Evolutionary conservation across 208 protist species (phyloP), one percentile per base, ranked within the genome.

Genomic region (Strigomonas galati): DNA sequence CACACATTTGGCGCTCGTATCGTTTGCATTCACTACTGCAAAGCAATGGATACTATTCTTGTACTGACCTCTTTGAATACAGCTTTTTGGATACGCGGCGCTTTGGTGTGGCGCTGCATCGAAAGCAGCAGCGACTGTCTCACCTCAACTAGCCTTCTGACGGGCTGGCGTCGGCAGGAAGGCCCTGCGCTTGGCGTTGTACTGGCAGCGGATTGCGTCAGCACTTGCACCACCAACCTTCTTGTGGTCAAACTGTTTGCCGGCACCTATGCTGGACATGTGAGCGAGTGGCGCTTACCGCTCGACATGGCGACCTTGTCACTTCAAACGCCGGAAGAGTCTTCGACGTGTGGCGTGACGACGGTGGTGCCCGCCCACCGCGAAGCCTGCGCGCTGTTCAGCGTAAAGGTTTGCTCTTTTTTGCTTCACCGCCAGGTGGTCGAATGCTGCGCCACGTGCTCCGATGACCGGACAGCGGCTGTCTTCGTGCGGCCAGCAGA

Each of bases 381-480:
- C 0, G 30, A 67, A 0, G 77, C 80, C 9, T 94, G 88, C 51
- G 88, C 88, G 7, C 67, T 94, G 12, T 94, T 94, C 57, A 62
- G 84, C 0, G 81, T 62, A 19, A 62, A 62, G 19, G 12, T 27
- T 6, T 5, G n/a, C 6, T 21, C 37, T 3, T 28, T 26, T 5
- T 32, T 5, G 3, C 5, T 62, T 2, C 2, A n/a, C 7, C 37
- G n/a, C 19, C 14, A 52, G 9, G n/a, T 7, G 58, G 28, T 44
- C 0, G 32, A 52, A 52, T 69, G 72, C 46, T 56, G 91, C 21
- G 84, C 83, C 1, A 90, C 89, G 0, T 89, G 89, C 64, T 92
- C 84, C 63, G 89, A 92, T 56, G 85, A 95, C 67, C 81, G 85
- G 21, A 79, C 76, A 3, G 89, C 79, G 17, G 72, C 77, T 2